These are phyloP conservation scores for Volvox reticuliferus DNA, from an alignment of 139 green algal species.

Conservation along the genomic window DNA sequence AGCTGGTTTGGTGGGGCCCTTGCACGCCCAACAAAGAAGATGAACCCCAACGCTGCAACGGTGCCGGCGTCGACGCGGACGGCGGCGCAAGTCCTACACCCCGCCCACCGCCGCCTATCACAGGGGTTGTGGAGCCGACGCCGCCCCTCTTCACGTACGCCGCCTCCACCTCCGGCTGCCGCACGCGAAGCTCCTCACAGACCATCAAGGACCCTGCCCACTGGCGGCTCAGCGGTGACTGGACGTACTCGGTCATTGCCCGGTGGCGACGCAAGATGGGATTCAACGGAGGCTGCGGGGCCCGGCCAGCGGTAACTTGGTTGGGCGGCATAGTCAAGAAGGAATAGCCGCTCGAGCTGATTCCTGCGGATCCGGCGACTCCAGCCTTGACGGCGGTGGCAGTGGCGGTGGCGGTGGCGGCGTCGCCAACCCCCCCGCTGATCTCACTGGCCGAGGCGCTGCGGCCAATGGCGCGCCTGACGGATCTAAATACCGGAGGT, in stretches of 20 bases:
- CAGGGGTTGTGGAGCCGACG: neutral
- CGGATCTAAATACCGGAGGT: neutral
- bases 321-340: neutral
- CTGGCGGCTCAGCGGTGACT: conserved; percentile 31
- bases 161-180: neutral
- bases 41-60: neutral
- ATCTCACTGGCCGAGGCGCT: conserved; percentile 15
- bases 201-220: neutral
- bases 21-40: neutral
- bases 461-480: conserved; percentile 8
- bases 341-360: neutral
- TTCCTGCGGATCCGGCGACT: too few species aligned
- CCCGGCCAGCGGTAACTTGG: neutral
- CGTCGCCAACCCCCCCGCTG: neutral
- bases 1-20: too few species aligned
- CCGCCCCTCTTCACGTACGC: neutral
- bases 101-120: neutral
- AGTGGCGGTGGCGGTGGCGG: neutral
- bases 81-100: neutral
- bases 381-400: neutral
- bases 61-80: neutral
- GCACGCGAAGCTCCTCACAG: neutral
- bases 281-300: neutral
- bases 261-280: neutral
- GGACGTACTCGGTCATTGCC: neutral